Base-by-base conservation (phyloP, 169 alveolate species). In the Babesia ovis region DNA sequence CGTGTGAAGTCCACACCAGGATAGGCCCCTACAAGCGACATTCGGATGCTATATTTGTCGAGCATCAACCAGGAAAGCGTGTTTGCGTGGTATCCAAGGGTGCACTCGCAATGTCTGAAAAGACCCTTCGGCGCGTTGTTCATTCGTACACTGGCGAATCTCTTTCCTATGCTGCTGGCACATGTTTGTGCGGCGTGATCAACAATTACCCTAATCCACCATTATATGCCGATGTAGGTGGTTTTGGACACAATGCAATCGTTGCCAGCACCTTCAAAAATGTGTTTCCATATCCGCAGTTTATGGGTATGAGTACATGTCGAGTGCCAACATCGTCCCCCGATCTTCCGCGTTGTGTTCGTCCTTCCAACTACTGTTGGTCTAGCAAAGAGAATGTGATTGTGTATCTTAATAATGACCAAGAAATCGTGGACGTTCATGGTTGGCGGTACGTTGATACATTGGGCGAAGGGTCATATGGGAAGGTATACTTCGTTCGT, bases 381-480 rank as follows among this genome's bases (percentile, higher is more conserved):
- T 22, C 31, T 3, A 12, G 23, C 18, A 46, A 57, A 4, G 22
- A 43, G 18, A 60, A 25, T 34, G 48, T 41, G 20, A n/a, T 61
- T 27, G 55, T 72, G n/a, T 72, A 72, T 56, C 53, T 76, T 27
- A 51, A 76, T 39, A 45, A 42, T 42, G 85, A 76, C 51, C 74
- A 76, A 31, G 85, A 76, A 0, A 68, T 76, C 20, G 85, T 76
- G 27, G 72, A 76, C 35, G 60, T 76, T 31, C 60, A 76, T 39
- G 79, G 79, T 16, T 76, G 85, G 85, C 70, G 85, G 2, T 68
- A 76, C 43, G 81, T 76, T 20, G 69, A 76, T 41, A 76, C 85
- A 11, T 45, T 76, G 42, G 85, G 85, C 22, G 85, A 76, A 54
- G 85, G 85, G 12, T 76, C 85, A 5, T 76, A 76, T 54, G 85